Conservation (phyloP, 2,329 filamentous ascomycete species). For the Gnomoniopsis sp. region DNA sequence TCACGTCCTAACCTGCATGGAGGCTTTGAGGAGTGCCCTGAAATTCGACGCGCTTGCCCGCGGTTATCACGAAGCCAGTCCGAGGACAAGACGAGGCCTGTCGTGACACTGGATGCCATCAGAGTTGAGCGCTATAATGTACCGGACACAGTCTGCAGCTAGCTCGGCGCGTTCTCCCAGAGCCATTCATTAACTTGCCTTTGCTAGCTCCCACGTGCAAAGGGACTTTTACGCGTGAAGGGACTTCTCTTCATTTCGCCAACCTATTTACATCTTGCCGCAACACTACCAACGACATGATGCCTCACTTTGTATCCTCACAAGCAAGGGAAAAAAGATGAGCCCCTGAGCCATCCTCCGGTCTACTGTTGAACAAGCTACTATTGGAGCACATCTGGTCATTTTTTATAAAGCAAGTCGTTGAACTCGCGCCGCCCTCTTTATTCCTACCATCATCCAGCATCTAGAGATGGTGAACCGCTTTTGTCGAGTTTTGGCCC, state of each 20-base stretch:
- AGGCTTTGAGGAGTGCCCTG: not conserved
- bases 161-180: not conserved
- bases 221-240: no score
- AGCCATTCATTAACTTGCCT: not conserved
- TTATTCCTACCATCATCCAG: no score
- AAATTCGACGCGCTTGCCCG: not conserved
- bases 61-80: not conserved
- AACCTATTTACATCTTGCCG: no score
- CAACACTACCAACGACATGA: not conserved
- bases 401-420: no score
- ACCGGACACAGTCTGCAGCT: not conserved
- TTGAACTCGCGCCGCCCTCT: not conserved
- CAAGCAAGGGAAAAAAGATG: no score
- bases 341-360: no score
- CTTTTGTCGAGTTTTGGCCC: not conserved
- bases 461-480: not conserved
- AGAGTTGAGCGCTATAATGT: not conserved
- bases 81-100: not conserved
- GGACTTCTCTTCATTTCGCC: no score
- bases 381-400: no score
- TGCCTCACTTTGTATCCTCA: no score
- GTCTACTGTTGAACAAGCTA: no score
- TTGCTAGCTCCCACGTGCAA: not conserved
- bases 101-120: not conserved
- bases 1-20: no score